phyloP scores from a whole-genome alignment of 768 basidiomycete genomes.

The Galerina marginata region DNA sequence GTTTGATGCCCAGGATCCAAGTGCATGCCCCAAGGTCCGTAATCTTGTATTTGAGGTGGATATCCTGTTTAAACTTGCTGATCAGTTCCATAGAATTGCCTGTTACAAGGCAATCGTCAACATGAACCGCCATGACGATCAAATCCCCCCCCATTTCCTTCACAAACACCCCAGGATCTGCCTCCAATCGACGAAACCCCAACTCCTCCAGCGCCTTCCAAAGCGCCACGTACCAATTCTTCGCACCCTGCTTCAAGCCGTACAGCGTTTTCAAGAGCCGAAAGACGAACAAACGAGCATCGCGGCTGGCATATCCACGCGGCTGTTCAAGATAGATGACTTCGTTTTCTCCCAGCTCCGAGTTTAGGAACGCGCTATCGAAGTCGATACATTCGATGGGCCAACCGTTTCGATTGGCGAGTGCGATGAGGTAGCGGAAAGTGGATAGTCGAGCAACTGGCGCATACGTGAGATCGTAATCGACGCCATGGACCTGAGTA shows the following conservation, averaged over 20 bases:
- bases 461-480: too few relatives aligned
- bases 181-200: slow-evolving; percentile 19
- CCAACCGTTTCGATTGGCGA: too few relatives aligned
- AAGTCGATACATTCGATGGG: too few relatives aligned
- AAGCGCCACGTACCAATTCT: slow-evolving; percentile 34
- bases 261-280: too few relatives aligned
- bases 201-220: slow-evolving; percentile 23
- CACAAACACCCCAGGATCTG: slow-evolving; percentile 32
- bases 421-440: too few relatives aligned
- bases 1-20: slow-evolving; percentile 38
- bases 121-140: slow-evolving; percentile 29
- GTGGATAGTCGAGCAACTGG: too few relatives aligned
- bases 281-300: too few relatives aligned
- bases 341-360: too few relatives aligned
- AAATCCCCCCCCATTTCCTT: slow-evolving; percentile 8
- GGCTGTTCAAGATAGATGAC: too few relatives aligned
- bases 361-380: too few relatives aligned
- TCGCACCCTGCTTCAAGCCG: slow-evolving; percentile 35
- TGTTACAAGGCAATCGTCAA: slow-evolving; percentile 30
- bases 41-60: slow-evolving; percentile 12
- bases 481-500: too few relatives aligned
- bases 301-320: too few relatives aligned
- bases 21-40: slow-evolving; percentile 18
- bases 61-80: slow-evolving; percentile 18
- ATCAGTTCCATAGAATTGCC: slow-evolving; percentile 13